Evolutionary conservation across 2,329 filamentous ascomycete species (phyloP).

Genomic region (Ascochyta viciae-villosae): DNA sequence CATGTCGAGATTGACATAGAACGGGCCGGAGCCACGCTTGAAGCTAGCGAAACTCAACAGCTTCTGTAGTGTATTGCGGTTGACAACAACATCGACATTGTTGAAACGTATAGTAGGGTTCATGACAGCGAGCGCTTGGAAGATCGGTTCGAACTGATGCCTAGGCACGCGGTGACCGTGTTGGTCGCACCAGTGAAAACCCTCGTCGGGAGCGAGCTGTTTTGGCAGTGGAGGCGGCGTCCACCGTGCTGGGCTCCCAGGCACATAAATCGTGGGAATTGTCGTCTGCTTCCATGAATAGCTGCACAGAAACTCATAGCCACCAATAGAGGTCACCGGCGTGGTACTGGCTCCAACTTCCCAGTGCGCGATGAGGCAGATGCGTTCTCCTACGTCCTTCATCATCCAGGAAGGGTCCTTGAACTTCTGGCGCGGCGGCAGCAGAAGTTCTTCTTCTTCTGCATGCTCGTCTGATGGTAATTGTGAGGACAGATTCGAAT

Average conservation of each 20-base stretch:
- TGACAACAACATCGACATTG: too few relatives aligned
- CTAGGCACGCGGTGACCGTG: background rate
- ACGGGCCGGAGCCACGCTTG: too few relatives aligned
- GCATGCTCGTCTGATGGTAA: background rate
- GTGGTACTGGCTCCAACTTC: too few relatives aligned
- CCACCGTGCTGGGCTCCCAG: constrained; percentile 1
- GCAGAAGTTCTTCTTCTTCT: background rate
- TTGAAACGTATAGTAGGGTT: background rate
- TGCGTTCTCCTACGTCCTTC: too few relatives aligned
- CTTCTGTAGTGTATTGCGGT: too few relatives aligned
- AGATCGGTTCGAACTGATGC: constrained; percentile 14
- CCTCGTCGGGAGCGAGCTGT: background rate
- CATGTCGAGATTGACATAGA: too few relatives aligned
- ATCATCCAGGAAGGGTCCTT: background rate
- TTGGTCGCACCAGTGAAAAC: constrained; percentile 6
- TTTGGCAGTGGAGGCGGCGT: background rate
- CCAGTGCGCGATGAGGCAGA: too few relatives aligned
- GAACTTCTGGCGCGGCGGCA: background rate
- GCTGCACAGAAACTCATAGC: too few relatives aligned
- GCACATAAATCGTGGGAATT: constrained; percentile 7
- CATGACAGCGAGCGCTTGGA: constrained; percentile 19
- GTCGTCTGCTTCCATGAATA: constrained; percentile 5
- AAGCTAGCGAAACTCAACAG: too few relatives aligned
- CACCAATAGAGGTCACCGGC: too few relatives aligned
- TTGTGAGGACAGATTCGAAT: too few relatives aligned